Percentiles rank a stretch among this genome's conserved stretches.
phyloP scores from a whole-genome alignment of 345 rosid genomes.

The Laguncularia racemosa region DNA sequence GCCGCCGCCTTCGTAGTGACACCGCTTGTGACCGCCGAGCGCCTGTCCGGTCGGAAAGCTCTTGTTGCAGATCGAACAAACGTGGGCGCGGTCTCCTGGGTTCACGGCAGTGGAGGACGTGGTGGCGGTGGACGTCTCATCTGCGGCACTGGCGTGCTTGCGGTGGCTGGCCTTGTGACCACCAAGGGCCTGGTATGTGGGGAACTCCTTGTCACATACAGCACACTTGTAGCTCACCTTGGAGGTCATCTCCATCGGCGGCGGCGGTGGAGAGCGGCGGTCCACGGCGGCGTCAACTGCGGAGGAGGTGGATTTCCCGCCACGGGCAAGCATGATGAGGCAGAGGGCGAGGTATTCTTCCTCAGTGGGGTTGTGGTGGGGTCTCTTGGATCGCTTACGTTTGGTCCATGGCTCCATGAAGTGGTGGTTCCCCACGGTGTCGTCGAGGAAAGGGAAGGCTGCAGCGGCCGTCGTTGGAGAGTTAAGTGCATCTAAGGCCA shows the following conservation, averaged over 20 bases:
- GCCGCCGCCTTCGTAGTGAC: constrained; percentile 57
- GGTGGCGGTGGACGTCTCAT: constrained; percentile 27
- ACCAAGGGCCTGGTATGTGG: constrained; percentile 85
- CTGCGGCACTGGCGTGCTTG: constrained; percentile 29
- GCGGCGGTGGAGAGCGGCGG: constrained; percentile 5
- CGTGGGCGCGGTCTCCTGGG: constrained; percentile 35
- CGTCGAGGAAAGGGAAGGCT: constrained; percentile 28
- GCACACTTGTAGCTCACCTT: constrained; percentile 52
- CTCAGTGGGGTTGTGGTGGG: constrained; percentile 52
- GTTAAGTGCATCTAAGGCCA: constrained; percentile 68
- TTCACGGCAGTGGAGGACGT: constrained; percentile 8
- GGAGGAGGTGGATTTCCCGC: constrained; percentile 22
- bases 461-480: constrained; percentile 37
- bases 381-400: constrained; percentile 81
- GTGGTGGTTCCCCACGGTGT: constrained; percentile 13
- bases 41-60: constrained; percentile 67
- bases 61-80: constrained; percentile 68
- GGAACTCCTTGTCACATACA: constrained; percentile 66
- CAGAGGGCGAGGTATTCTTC: constrained; percentile 94
- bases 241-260: neutral
- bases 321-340: constrained; percentile 90
- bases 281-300: neutral
- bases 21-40: constrained; percentile 67
- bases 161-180: constrained; percentile 96
- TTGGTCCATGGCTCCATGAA: constrained; percentile 63